These are phyloP conservation scores for Macrophomina phaseolina DNA, from an alignment of 2,329 filamentous ascomycete species.

Conservation along the genomic window DNA sequence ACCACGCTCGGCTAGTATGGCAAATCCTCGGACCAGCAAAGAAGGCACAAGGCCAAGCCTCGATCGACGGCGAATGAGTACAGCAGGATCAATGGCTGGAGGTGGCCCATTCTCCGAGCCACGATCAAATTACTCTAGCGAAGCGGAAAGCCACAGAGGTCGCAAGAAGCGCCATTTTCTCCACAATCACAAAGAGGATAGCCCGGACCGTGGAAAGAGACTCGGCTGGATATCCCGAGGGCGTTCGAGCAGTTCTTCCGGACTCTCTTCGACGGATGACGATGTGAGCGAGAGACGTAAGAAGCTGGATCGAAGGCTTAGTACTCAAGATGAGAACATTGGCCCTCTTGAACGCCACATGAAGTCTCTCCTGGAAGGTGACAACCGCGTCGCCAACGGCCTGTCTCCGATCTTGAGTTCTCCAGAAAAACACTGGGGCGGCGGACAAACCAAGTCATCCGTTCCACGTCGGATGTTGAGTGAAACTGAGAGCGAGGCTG, in stretches of 20 bases:
- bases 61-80: slow-evolving; percentile 16
- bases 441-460: neutral
- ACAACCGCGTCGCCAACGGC: slow-evolving; percentile 40
- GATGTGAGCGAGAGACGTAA: slow-evolving; percentile 57
- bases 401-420: slow-evolving; percentile 46
- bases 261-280: slow-evolving; percentile 49
- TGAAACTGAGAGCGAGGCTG: slow-evolving; percentile 30
- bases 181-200: slow-evolving; percentile 41
- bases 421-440: slow-evolving; percentile 48
- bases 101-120: slow-evolving; percentile 35
- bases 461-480: slow-evolving; percentile 42
- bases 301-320: slow-evolving; percentile 58
- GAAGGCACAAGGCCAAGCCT: slow-evolving; percentile 11
- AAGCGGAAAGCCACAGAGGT: slow-evolving; percentile 44
- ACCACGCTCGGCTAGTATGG: slow-evolving; percentile 5
- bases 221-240: slow-evolving; percentile 39
- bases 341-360: slow-evolving; percentile 55
- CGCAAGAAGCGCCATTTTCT: slow-evolving; percentile 41
- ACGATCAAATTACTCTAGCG: slow-evolving; percentile 44
- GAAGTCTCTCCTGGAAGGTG: slow-evolving; percentile 50
- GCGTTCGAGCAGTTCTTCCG: slow-evolving; percentile 38
- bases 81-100: slow-evolving; percentile 39
- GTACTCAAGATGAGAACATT: slow-evolving; percentile 49
- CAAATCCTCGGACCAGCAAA: slow-evolving; percentile 13
- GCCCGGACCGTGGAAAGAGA: slow-evolving; percentile 37